Base-by-base conservation (phyloP, 768 basidiomycete species). In the Phylloporus rhodoxanthus region DNA sequence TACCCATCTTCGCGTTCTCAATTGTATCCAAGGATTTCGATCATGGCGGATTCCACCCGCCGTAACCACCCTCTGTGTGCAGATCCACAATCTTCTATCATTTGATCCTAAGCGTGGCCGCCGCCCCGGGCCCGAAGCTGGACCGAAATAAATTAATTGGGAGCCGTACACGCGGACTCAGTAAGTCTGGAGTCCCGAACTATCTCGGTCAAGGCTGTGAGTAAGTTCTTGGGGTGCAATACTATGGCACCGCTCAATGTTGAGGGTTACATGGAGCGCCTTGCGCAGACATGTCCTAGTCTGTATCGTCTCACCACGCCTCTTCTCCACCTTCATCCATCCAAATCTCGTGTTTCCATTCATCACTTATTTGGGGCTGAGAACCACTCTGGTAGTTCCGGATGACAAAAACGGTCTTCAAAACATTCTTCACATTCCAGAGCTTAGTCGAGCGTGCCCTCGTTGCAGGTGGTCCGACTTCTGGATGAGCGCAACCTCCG, bases 381-480 rank as follows among this genome's bases (percentile, higher is more conserved):
- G 55, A 34, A 14, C 28, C 20, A 41, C 28, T 5, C 45, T n/a
- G n/a, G n/a, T n/a, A 25, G 7, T 0, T 20, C 1, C 62, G 59
- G 19, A 28, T 17, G 6, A 34, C 30, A 2, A 57, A 20, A 34
- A 0, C 2, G 1, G 51, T 48, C 2, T 57, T 54, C 38, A 14
- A 32, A 29, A 8, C 2, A 9, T 37, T 62, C 2, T 58, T 65
- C 20, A 21, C 23, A 6, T 36, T 50, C 25, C 45, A 5, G 33
- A 46, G 14, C 30, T 67, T 26, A 40, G 15, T 43, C 49, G 15
- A 51, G 8, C 8, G 37, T 45, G 1, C 58, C 63, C 3, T 56
- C 63, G n/a, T 33, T 65, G 45, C 53, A 36, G 15, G 57, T 58
- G 1, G 52, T 66, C 5, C 64, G 57, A 15, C 53, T 67, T 19